Evolutionary conservation across 225 moss, liverwort and hornwort species (phyloP).

Genomic region (Thuidium tamariscinum): DNA sequence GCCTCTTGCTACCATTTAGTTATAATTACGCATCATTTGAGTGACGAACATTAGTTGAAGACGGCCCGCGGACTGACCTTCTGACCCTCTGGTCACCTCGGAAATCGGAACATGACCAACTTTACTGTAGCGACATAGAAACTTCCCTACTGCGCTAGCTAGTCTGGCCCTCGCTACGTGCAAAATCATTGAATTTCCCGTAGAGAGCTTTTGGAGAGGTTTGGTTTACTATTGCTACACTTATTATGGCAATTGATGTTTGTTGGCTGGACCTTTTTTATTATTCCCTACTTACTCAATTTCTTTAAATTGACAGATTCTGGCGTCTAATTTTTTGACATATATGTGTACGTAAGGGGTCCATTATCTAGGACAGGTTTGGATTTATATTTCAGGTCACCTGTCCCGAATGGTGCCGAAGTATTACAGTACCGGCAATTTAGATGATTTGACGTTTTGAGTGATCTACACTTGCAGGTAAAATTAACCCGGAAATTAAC

Average conservation of each 20-base stretch:
- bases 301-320: background rate
- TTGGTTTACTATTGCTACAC: background rate
- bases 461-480: slow-evolving; percentile 14
- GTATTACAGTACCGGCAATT: background rate
- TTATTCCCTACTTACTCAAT: background rate
- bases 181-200: background rate
- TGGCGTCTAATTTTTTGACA: background rate
- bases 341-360: background rate
- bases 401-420: background rate
- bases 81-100: background rate
- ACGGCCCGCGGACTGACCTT: background rate
- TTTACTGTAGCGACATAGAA: background rate
- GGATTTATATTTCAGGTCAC: background rate
- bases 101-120: background rate
- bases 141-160: background rate
- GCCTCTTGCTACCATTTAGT: background rate
- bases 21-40: background rate
- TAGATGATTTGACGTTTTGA: background rate
- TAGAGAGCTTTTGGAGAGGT: background rate
- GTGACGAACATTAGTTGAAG: background rate
- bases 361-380: background rate
- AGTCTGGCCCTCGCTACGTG: background rate
- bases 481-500: slow-evolving; percentile 18
- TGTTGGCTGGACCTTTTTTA: background rate
- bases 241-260: background rate